Evolutionary conservation across 257 asterid genomes (phyloP), one percentile per base, ranked within the genome.

Genomic region (Ilex asprella): DNA sequence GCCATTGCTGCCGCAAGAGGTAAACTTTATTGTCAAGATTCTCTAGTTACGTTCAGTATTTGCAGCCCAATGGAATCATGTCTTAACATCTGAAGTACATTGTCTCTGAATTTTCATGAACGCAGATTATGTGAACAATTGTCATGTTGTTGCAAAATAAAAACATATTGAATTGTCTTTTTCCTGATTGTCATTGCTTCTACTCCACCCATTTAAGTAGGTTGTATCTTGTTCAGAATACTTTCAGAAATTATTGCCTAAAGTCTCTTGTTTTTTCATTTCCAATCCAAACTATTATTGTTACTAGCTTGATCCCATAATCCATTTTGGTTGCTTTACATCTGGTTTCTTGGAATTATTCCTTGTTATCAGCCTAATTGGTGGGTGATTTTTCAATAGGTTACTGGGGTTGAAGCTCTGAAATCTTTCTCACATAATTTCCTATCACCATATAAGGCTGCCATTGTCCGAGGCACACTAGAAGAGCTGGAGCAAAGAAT

Each of bases 1-100:
- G 82, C 96, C 96, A 7, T 78, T 91, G 80, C 86, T 91, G 61
- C 96, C 98, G 62, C 82, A 88, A 81, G 98, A 91, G 96, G 98
- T 91, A 77, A 46, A 46, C 14, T 10, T 0, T 3, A 46, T 46
- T 46, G n/a, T 9, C 43, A 30, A 31, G 31, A 35, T 51, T 63
- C 54, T 58, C 8, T 49, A 35, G 2, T 35, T 35, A 35, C 8
- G 41, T 8, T 35, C 41, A 35, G 8, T 3, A 35, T 35, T 35
- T 35, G 2, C 8, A 35, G 41, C 41, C 5, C 41, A 35, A 35
- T 8, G 8, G 41, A 35, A 35, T 35, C 8, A 8, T 4, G 5
- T 35, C 41, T 3, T 35, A 35, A 3, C 5, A 8, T 35, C 8
- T 35, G 41, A 35, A 35, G 41, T 35, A 8, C 5, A 35, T 35